Base-by-base conservation (phyloP, 352 stramenopile genomes). In the Pythium aristosporum region DNA sequence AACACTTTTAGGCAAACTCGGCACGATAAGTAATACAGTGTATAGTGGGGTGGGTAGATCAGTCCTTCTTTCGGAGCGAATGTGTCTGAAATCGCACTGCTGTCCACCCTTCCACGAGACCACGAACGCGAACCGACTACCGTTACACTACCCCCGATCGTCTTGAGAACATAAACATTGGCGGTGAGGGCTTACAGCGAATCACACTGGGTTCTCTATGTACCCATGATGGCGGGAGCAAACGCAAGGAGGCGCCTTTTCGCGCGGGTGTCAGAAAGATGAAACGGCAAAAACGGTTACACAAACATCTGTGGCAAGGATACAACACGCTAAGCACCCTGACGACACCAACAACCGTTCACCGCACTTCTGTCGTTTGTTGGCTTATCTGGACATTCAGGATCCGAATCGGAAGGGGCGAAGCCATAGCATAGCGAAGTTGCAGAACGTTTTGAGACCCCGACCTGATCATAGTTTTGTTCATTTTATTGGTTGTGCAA, bases 161-260 rank as follows among this genome's bases (percentile, higher is more conserved):
- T 20, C 39, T 46, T 11, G 9, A 39, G 13, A 46, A 46, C 39
- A 46, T 20, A 21, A 21, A 46, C 13, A n/a, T n/a, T 46, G 6
- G 5, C 16, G 10, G 10, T 46, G 18, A 50, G n/a, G 9, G 10
- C n/a, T 20, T 47, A 46, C 28, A 37, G 46, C 20, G 44, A 44
- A 55, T 30, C n/a, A 53, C 20, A 48, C n/a, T 32, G 5, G 44
- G 20, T 50, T 30, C 1, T 39, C 8, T 47, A 37, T 25, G 30
- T 55, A 62, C 56, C 44, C 9, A 23, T 36, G 56, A 62, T 62
- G 43, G 43, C 16, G 56, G 43, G 56, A 62, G 53, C 53, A 59
- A 20, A 3, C 21, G 18, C 39, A 46, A 46, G 18, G 11, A 6
- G 39, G 13, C 16, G 39, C 39, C 39, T 46, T 46, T 42, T 46